Base-by-base conservation (phyloP, 306 rosid genomes). In the Albizia julibrissin region DNA sequence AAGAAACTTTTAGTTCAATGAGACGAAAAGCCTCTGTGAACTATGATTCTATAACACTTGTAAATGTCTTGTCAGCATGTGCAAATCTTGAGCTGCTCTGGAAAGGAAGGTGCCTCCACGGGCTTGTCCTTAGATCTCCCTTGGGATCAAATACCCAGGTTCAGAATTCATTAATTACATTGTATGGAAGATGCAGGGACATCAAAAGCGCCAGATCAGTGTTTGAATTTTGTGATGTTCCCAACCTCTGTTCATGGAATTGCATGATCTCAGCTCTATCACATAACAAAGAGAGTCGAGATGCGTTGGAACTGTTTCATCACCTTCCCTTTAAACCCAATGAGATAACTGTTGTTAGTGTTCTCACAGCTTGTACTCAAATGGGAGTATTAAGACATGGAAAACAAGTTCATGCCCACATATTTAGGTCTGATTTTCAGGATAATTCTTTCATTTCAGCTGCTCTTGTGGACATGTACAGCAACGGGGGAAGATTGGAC, bases 111-210 rank as follows among this genome's bases (percentile, higher is more conserved):
- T 82, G 78, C 61, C 77, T 90, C 62, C 93, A 90, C 10, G 85
- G 88, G 74, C 84, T 87, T 82, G 46, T 80, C 42, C 78, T 87
- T 54, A 86, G 82, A 69, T 82, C 87, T 72, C 77, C 81, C 66
- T 65, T 72, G n/a, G 89, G 88, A 78, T 88, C 87, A 58, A 79
- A 86, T 21, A 84, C 80, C 31, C 93, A 82, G 12, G 81, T 87
- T 65, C 89, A 84, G 81, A 90, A 90, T 84, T 85, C 93, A 0
- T 74, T 90, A 67, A 84, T 90, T 42, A 86, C 91, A 81, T 82
- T 90, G 93, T 90, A 90, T 54, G 91, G 82, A 76, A 87, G 89
- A 74, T 88, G 91, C 85, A 84, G 75, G 81, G 91, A 90, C 83
- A 76, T 86, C 26, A 46, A 84, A 59, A 86, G 90, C 82, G 91